Evolutionary conservation across 2,329 filamentous ascomycete species (phyloP), one percentile per base, ranked within the genome.

Genomic region (Apiospora rasikravindrae): DNA sequence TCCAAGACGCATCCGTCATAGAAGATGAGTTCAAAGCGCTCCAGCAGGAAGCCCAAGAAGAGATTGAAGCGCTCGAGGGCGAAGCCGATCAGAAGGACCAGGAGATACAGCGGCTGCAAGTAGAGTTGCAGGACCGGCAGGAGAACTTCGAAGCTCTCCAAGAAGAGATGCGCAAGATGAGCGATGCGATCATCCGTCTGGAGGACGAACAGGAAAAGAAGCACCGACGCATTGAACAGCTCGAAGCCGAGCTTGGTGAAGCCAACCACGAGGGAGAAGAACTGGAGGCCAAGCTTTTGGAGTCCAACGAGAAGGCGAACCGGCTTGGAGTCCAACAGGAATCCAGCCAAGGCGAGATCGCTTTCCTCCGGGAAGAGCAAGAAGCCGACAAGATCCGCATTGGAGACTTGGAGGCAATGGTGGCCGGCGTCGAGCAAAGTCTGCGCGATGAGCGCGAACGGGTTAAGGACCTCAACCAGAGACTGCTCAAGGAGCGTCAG

Each of bases 331-430:
- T 99, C 44, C 95, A 98, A 79, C 92, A 96, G 75, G 96, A 99
- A 82, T 97, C 94, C 6, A 92, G 93, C 71, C 96, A 98, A 77
- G 92, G 92, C 73, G 96, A 99, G 82, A 97, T 98, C 82, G 92
- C 94, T 0, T 99, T 99, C 87, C 83, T 99, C 69, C 92, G 96
- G 1, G 96, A 99, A 80, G 96, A 99, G 84, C 96, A 99, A 82
- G 96, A 99, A 82, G 90, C 90, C 24, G 96, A 99, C 85, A 99
- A 99, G 87, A 97, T 99, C 80, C 95, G 95, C 83, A 98, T 99
- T 78, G 94, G 96, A 49, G 95, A 98, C 78, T 87, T 98, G 10
- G 95, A 98, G 79, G 93, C 94, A 11, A 91, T 92, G 19, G 84
- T 98, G 49, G 93, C 94, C 77, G 92, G 90, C 71, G 89, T 91